A percentile compares a stretch with the other conserved stretches of the same genome.
phyloP scores from a whole-genome alignment of 1,139 yeast species.

The Dujonia santamariae region DNA sequence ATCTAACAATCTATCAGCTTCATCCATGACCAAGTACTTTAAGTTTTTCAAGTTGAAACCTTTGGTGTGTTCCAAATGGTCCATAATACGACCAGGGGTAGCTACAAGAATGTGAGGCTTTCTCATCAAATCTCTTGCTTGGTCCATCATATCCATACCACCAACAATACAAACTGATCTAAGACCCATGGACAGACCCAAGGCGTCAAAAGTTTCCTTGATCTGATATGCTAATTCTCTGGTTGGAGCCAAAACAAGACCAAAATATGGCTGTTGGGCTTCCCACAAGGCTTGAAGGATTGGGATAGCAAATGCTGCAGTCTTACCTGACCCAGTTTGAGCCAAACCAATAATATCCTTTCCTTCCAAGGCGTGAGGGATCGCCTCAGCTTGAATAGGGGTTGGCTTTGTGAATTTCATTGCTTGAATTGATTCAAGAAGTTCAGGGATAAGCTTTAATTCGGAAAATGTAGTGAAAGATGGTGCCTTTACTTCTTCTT shows the following conservation, averaged over 20 bases:
- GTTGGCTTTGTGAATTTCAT: slow-evolving; percentile 71
- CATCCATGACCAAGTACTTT: slow-evolving; percentile 89
- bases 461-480: slow-evolving; percentile 42
- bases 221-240: slow-evolving; percentile 97
- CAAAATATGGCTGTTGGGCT: slow-evolving; percentile 83
- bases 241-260: slow-evolving; percentile 91
- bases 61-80: slow-evolving; percentile 91
- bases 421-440: slow-evolving; percentile 72
- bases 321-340: slow-evolving; percentile 82
- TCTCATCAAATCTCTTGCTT: slow-evolving; percentile 87
- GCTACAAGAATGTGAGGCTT: slow-evolving; percentile 95
- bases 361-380: slow-evolving; percentile 89
- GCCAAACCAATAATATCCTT: slow-evolving; percentile 80
- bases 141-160: slow-evolving; percentile 99
- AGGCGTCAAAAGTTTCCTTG: slow-evolving; percentile 90
- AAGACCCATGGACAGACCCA: slow-evolving; percentile 88
- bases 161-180: slow-evolving; percentile 88
- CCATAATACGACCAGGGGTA: slow-evolving; percentile 78
- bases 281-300: slow-evolving; percentile 88
- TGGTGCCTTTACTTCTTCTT: slow-evolving; percentile 7
- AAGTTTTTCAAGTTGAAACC: slow-evolving; percentile 82
- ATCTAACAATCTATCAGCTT: slow-evolving; percentile 92
- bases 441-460: slow-evolving; percentile 71
- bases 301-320: slow-evolving; percentile 88
- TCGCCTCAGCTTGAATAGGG: slow-evolving; percentile 88